Conservation (phyloP, 768 basidiomycete species). For the Tephrocybe sp. region DNA sequence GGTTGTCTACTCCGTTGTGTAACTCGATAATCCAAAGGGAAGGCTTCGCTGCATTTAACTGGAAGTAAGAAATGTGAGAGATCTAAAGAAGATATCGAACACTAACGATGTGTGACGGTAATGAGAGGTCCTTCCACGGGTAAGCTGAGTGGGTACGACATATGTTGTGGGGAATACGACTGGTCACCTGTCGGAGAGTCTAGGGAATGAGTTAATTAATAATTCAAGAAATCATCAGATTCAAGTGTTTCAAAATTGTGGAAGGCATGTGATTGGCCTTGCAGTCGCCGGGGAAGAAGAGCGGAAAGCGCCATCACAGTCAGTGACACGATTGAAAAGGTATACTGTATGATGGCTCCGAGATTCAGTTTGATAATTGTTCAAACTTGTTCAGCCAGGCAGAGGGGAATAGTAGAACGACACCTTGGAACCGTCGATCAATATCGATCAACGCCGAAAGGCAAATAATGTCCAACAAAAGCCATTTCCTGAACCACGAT, state of each 20-base stretch:
- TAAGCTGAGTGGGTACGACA: conserved; percentile 49
- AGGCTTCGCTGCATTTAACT: conserved; percentile 44
- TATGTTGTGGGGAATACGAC: conserved; percentile 15
- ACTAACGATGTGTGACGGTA: conserved; percentile 66
- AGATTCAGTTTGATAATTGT: too few species aligned
- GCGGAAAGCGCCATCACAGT: too few species aligned
- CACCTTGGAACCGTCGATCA: not conserved
- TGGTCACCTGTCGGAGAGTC: too few species aligned
- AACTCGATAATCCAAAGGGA: conserved; percentile 76
- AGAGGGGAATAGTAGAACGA: not conserved
- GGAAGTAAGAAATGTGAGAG: not conserved
- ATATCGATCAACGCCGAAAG: not conserved
- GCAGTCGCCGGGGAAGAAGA: too few species aligned
- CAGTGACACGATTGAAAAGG: too few species aligned
- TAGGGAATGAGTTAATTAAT: too few species aligned
- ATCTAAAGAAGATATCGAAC: not conserved
- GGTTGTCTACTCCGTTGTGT: conserved; percentile 74
- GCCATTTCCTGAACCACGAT: conserved; percentile 27
- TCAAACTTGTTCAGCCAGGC: too few species aligned
- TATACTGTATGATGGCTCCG: too few species aligned
- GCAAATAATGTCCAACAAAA: conserved; percentile 19
- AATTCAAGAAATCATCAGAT: not conserved
- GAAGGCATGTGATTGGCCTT: conserved; percentile 24
- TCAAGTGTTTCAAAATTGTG: not conserved
- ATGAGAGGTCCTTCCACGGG: conserved; percentile 51